phyloP scores from a whole-genome alignment of 345 rosid genomes.

The Moringa oleifera region DNA sequence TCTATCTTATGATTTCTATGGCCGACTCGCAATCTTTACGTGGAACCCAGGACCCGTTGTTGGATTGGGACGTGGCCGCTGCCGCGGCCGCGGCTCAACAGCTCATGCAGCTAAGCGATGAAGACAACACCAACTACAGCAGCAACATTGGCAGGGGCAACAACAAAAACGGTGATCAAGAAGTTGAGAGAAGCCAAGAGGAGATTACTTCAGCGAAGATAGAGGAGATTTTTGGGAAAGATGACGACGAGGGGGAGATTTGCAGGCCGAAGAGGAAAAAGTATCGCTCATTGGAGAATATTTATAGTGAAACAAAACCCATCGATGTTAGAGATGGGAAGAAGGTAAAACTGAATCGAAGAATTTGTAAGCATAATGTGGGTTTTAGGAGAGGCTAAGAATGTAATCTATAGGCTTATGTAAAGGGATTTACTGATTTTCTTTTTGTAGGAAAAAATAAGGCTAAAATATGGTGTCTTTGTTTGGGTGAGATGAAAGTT shows the following conservation, averaged over 20 bases:
- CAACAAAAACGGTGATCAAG: background rate
- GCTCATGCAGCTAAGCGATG: conserved; percentile 34
- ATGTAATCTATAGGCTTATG: too few species aligned
- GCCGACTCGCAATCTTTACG: background rate
- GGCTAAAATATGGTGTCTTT: too few species aligned
- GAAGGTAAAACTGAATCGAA: background rate
- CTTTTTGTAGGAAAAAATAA: background rate
- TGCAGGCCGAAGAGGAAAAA: conserved; percentile 16
- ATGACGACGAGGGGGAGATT: conserved; percentile 2
- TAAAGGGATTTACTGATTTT: background rate
- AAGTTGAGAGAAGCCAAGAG: conserved; percentile 9
- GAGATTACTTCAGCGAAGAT: conserved; percentile 23
- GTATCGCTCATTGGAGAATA: conserved; percentile 22
- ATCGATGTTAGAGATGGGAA: background rate
- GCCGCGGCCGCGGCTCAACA: conserved; percentile 29
- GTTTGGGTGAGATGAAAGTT: too few species aligned
- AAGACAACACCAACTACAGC: conserved; percentile 1
- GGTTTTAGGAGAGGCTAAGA: background rate
- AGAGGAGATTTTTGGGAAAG: conserved; percentile 30
- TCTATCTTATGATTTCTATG: background rate
- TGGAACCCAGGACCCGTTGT: conserved; percentile 1
- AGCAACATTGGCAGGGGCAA: background rate
- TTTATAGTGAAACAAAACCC: conserved; percentile 21
- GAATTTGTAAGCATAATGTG: too few species aligned
- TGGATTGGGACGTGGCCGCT: conserved; percentile 23